A percentile compares a stretch with the other conserved stretches of the same genome.
Evolutionary conservation across 2,329 filamentous ascomycete genomes (phyloP).

Genomic region (Paraphoma sp.): DNA sequence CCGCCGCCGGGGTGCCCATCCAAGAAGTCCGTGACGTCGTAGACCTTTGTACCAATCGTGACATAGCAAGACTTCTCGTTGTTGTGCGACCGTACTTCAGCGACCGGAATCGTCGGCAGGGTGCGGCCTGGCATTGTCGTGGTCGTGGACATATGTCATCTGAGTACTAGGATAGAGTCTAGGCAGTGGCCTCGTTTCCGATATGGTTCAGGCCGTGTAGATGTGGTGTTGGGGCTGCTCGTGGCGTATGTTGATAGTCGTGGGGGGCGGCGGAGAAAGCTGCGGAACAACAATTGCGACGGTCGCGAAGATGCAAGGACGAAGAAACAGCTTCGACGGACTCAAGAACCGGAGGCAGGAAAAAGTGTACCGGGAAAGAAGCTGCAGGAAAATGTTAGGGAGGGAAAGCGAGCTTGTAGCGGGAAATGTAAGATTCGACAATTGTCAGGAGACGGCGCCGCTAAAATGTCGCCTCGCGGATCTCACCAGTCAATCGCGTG

Average conservation of each 20-base stretch:
- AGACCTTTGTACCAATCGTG: constrained; percentile 86
- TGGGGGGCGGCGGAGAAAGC: constrained; percentile 1
- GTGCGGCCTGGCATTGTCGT: constrained; percentile 76
- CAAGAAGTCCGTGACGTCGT: constrained; percentile 91
- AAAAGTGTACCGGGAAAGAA: constrained; percentile 22
- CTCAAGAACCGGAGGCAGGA: constrained; percentile 3
- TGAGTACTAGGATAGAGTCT: background rate
- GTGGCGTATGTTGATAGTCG: background rate
- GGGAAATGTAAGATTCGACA: constrained; percentile 11
- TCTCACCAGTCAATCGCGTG: constrained; percentile 25
- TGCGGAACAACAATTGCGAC: background rate
- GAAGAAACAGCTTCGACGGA: background rate
- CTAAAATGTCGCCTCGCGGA: constrained; percentile 12
- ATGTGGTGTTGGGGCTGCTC: background rate
- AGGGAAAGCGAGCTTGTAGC: constrained; percentile 1
- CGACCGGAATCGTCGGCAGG: constrained; percentile 80
- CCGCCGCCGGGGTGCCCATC: constrained; percentile 89
- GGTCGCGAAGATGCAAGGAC: background rate
- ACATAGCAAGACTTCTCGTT: constrained; percentile 88
- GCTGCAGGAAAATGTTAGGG: background rate
- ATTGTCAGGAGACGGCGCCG: constrained; percentile 30
- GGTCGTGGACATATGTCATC: constrained; percentile 20
- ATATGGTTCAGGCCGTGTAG: background rate
- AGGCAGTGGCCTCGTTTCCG: background rate
- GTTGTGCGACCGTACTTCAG: constrained; percentile 84